These are phyloP conservation scores for Beta corolliflora DNA, from an alignment of 179 eudicot species.

Conservation along the genomic window DNA sequence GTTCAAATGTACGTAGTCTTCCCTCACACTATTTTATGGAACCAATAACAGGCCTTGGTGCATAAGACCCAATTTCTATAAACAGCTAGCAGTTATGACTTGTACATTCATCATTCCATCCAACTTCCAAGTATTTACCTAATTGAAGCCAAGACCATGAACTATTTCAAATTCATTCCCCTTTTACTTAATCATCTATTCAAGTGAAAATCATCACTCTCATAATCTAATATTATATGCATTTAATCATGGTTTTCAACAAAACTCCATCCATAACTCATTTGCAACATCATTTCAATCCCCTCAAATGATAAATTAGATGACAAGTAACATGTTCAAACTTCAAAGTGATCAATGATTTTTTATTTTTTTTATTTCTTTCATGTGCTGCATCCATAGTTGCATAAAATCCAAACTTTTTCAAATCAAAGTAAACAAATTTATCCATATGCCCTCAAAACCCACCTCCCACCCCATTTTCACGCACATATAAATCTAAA, in stretches of 20 bases:
- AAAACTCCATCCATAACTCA: not conserved
- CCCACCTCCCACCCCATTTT: too few species aligned
- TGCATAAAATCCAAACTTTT: not conserved
- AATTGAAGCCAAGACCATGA: not conserved
- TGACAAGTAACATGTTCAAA: not conserved
- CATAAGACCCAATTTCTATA: not conserved
- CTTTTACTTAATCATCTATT: not conserved
- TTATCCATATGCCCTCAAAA: not conserved
- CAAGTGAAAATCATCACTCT: slow-evolving; percentile 16
- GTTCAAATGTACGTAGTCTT: not conserved
- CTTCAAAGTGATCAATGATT: too few species aligned
- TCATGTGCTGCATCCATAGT: too few species aligned
- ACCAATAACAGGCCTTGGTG: not conserved
- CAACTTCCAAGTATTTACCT: not conserved
- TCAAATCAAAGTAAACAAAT: not conserved
- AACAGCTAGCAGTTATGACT: not conserved
- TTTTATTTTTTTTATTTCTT: too few species aligned
- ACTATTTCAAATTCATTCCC: not conserved
- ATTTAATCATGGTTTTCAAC: too few species aligned
- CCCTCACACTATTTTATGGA: not conserved
- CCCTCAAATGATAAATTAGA: not conserved
- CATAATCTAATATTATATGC: not conserved
- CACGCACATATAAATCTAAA: too few species aligned
- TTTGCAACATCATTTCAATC: not conserved
- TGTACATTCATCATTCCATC: not conserved